Evolutionary conservation across 148 eudicot species (phyloP).

Genomic region (Camellia sinensis): DNA sequence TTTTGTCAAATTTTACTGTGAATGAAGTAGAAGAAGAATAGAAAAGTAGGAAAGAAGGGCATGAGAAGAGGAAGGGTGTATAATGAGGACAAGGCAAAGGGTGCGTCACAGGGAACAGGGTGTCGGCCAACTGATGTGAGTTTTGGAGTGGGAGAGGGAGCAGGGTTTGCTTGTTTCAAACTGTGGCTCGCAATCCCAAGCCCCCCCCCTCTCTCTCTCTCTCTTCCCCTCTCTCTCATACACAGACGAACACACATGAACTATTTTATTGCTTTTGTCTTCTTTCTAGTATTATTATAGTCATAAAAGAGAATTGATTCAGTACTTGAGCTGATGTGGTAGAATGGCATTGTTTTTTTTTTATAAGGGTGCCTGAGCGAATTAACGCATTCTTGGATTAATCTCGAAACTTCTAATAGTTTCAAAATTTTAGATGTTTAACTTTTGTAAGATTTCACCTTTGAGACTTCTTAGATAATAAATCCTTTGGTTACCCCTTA

Average conservation of each 20-base stretch:
- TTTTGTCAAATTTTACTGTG: not conserved
- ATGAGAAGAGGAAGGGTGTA: conserved; percentile 34
- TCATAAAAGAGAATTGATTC: too few species aligned
- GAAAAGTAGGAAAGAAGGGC: conserved; percentile 34
- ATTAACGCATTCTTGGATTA: too few species aligned
- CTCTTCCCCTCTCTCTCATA: not conserved
- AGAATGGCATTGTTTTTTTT: too few species aligned
- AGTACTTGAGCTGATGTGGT: too few species aligned
- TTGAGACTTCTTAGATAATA: too few species aligned
- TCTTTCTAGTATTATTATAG: not conserved
- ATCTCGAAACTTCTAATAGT: too few species aligned
- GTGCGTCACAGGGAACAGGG: conserved; percentile 22
- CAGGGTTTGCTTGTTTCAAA: not conserved
- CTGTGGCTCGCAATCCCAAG: conserved; percentile 9
- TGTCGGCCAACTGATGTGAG: conserved; percentile 15
- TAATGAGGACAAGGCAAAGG: conserved; percentile 36
- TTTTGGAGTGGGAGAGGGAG: not conserved
- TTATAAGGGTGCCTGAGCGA: too few species aligned
- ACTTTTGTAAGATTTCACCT: too few species aligned
- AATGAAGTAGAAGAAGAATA: conserved; percentile 20
- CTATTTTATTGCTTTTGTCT: not conserved
- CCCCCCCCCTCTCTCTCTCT: not conserved
- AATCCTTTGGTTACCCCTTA: too few species aligned
- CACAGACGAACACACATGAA: not conserved
- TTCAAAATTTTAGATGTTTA: too few species aligned